Conservation (phyloP, 2,329 filamentous ascomycete species). For the Shiraia sp. region DNA sequence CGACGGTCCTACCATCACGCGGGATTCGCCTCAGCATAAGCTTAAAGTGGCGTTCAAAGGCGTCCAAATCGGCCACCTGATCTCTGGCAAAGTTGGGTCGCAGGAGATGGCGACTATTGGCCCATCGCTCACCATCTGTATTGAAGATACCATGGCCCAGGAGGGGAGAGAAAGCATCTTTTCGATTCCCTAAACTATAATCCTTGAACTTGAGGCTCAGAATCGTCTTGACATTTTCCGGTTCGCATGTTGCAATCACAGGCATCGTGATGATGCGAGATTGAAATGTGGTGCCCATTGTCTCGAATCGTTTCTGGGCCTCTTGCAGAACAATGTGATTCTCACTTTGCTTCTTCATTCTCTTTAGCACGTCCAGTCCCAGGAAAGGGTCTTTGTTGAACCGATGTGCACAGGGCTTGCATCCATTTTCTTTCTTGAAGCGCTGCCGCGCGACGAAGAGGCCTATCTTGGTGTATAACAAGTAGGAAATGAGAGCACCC, state of each 20-base stretch:
- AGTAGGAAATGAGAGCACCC: slow-evolving; percentile 39
- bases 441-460: slow-evolving; percentile 43
- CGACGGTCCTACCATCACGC: slow-evolving; percentile 51
- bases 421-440: slow-evolving; percentile 51
- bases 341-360: slow-evolving; percentile 46
- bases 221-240: slow-evolving; percentile 54
- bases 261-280: slow-evolving; percentile 34
- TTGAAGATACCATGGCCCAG: slow-evolving; percentile 54
- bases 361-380: slow-evolving; percentile 55
- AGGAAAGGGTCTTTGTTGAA: slow-evolving; percentile 60
- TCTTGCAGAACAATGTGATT: slow-evolving; percentile 23
- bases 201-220: slow-evolving; percentile 53
- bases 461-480: slow-evolving; percentile 38
- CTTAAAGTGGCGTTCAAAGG: slow-evolving; percentile 64
- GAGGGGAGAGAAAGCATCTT: slow-evolving; percentile 44
- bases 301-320: slow-evolving; percentile 27
- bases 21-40: slow-evolving; percentile 64
- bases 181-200: slow-evolving; percentile 46
- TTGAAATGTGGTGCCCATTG: slow-evolving; percentile 48
- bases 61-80: slow-evolving; percentile 58
- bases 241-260: slow-evolving; percentile 50
- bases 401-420: slow-evolving; percentile 50
- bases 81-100: slow-evolving; percentile 58
- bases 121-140: slow-evolving; percentile 49
- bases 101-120: slow-evolving; percentile 52